Conservation (phyloP, 148 eudicot species). For the Vaccinium darrowii region DNA sequence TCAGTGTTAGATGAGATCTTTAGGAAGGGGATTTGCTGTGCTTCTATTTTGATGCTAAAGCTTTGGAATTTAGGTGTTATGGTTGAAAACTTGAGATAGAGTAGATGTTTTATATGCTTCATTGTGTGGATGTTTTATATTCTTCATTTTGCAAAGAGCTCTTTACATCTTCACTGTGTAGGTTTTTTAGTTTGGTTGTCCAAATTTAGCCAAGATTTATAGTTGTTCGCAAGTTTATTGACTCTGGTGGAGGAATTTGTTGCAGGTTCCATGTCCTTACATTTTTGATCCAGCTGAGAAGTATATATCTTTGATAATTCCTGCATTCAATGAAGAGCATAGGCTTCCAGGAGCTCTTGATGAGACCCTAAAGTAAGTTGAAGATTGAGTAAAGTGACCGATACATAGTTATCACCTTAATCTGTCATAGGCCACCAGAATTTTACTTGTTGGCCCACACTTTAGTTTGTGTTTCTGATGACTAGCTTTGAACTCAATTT, state of each 20-base stretch:
- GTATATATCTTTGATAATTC: slow-evolving; percentile 86
- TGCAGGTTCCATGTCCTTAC: slow-evolving; percentile 86
- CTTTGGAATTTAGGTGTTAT: not conserved
- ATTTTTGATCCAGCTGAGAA: slow-evolving; percentile 80
- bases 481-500: not conserved
- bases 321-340: slow-evolving; percentile 93
- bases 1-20: not conserved
- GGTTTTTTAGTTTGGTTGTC: not conserved
- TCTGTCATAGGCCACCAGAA: not conserved
- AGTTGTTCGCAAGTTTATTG: slow-evolving; percentile 11
- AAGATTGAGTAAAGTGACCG: not conserved
- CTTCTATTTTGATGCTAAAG: not conserved
- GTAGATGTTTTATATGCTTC: not conserved
- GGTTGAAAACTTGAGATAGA: not conserved
- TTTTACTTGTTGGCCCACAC: not conserved
- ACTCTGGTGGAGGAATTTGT: slow-evolving; percentile 16
- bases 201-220: not conserved
- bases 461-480: not conserved
- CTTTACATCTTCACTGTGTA: not conserved
- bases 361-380: slow-evolving; percentile 75
- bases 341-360: slow-evolving; percentile 88
- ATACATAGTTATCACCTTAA: not conserved
- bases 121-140: not conserved
- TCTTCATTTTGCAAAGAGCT: not conserved
- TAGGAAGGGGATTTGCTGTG: not conserved